Evolutionary conservation across 495 filamentous ascomycete genomes (phyloP), one percentile per base, ranked within the genome.

Genomic region (Wilcoxina mikolae): DNA sequence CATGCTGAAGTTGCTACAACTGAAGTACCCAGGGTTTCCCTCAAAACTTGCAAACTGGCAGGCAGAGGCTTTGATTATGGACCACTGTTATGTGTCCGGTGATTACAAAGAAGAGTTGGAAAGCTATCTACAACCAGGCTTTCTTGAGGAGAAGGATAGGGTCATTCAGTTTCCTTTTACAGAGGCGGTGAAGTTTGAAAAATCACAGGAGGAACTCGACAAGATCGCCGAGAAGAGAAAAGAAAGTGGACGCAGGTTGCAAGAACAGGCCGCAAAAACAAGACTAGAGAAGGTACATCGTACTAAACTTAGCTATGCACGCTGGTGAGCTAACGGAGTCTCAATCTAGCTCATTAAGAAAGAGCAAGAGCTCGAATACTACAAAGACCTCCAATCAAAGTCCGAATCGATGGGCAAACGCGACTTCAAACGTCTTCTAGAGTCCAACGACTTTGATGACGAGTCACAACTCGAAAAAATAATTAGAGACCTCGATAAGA

Each of bases 261-360:
- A 98, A 65, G 91, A 95, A 61, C 91, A 98, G 65, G 93, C 91
- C 0, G 90, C 91, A 2, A 95, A 93, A 66, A 94, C 94, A 84
- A 78, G 91, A 17, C 69, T 98, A 3, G 93, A 98, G 42, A 88
- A 93, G 60, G 60, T 63, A 43, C 9, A 44, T n/a, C n/a, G n/a
- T n/a, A n/a, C n/a, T n/a, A n/a, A n/a, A n/a, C n/a, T n/a, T n/a
- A n/a, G n/a, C n/a, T n/a, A n/a, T n/a, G n/a, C n/a, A n/a, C n/a
- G n/a, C n/a, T n/a, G n/a, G n/a, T n/a, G n/a, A n/a, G n/a, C 41
- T 18, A 25, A 47, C 33, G 3, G 15, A 3, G 1, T 1, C 24
- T 11, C 18, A 11, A 7, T 15, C 22, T 28, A 63, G 68, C 72
- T 98, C 22, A 85, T 95, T 63, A 84, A 84, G 61, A 96, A 95